These are phyloP conservation scores for Miscanthus lutarioriparius DNA, from an alignment of 176 grass and related monocot species.

Conservation along the genomic window DNA sequence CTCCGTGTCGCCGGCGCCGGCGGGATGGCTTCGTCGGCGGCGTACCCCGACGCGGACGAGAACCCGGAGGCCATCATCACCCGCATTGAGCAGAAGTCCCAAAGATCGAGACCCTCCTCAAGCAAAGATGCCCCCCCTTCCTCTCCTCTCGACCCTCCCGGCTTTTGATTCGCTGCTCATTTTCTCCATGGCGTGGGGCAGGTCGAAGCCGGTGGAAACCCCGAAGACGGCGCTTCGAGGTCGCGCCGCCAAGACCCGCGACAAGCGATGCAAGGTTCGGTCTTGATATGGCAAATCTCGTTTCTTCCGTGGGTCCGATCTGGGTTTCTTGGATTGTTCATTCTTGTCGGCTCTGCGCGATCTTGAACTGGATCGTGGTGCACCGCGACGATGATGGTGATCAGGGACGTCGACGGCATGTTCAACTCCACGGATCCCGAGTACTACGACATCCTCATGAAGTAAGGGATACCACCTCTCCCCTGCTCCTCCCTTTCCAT, in stretches of 20 bases:
- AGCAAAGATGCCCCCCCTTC: slow-evolving; percentile 48
- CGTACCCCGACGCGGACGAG: slow-evolving; percentile 63
- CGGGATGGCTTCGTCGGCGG: slow-evolving; percentile 50
- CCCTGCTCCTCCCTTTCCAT: neutral
- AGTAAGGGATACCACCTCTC: slow-evolving; percentile 38
- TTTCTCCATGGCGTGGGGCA: slow-evolving; percentile 17
- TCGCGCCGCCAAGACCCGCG: slow-evolving; percentile 70
- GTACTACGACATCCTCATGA: slow-evolving; percentile 99
- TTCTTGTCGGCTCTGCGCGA: slow-evolving; percentile 27
- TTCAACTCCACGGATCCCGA: slow-evolving; percentile 83
- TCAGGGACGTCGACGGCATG: slow-evolving; percentile 94
- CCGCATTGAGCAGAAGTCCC: slow-evolving; percentile 91
- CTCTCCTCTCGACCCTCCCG: neutral
- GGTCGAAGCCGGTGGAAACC: slow-evolving; percentile 87
- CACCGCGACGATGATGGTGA: slow-evolving; percentile 94
- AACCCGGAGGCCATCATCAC: slow-evolving; percentile 85
- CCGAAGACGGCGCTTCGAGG: slow-evolving; percentile 86
- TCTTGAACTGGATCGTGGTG: slow-evolving; percentile 95
- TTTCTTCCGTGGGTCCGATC: slow-evolving; percentile 7
- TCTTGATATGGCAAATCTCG: neutral
- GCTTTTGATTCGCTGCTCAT: neutral
- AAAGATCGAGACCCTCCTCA: slow-evolving; percentile 92
- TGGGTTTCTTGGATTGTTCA: slow-evolving; percentile 1
- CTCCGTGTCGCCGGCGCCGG: slow-evolving; percentile 4
- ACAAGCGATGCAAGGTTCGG: slow-evolving; percentile 90